phyloP scores from a whole-genome alignment of 352 stramenopile genomes.

The Thalassiosira pacifica region DNA sequence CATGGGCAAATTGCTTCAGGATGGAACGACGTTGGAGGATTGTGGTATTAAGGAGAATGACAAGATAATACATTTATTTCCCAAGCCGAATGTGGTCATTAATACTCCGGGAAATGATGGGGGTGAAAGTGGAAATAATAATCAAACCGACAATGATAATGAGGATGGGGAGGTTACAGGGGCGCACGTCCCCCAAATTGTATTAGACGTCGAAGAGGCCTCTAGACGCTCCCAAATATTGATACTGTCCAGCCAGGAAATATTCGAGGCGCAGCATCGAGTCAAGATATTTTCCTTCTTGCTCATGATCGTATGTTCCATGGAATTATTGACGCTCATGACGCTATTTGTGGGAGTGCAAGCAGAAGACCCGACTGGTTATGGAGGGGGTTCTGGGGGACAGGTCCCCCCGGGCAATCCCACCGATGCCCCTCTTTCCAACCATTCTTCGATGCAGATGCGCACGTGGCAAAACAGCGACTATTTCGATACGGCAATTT shows the following conservation, averaged over 20 bases:
- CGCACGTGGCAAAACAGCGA: constrained; percentile 71
- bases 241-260: constrained; percentile 78
- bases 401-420: constrained; percentile 57
- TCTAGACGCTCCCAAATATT: constrained; percentile 79
- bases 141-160: background rate
- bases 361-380: constrained; percentile 35
- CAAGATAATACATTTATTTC: constrained; percentile 84
- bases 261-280: constrained; percentile 81
- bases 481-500: constrained; percentile 76
- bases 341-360: constrained; percentile 74
- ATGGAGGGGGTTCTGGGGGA: background rate
- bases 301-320: constrained; percentile 79
- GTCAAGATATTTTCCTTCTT: constrained; percentile 83
- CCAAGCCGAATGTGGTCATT: constrained; percentile 82
- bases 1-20: constrained; percentile 75
- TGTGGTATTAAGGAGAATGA: constrained; percentile 64
- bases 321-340: constrained; percentile 78
- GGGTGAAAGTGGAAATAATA: constrained; percentile 1
- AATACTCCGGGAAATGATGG: constrained; percentile 21
- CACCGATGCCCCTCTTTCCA: constrained; percentile 42
- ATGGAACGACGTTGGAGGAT: constrained; percentile 67
- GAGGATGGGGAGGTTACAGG: constrained; percentile 25
- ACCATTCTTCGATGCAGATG: constrained; percentile 31
- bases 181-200: constrained; percentile 80
- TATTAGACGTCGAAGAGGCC: constrained; percentile 76